phyloP scores from a whole-genome alignment of 768 basidiomycete genomes.

The Boletales sp. region DNA sequence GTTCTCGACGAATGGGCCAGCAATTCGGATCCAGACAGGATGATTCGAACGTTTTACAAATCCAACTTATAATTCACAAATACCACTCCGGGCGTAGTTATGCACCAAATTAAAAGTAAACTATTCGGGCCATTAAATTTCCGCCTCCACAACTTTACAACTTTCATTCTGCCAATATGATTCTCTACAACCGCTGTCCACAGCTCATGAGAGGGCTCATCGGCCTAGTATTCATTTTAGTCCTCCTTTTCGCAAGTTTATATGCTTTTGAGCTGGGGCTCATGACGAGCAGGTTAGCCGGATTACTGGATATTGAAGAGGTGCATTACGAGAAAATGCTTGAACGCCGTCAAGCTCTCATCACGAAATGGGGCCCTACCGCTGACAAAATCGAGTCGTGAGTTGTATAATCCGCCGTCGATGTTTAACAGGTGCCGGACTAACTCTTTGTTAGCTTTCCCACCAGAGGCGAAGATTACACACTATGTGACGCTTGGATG shows the following conservation, averaged over 20 bases:
- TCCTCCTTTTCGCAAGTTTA: conserved; percentile 27
- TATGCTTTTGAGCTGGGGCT: conserved; percentile 1
- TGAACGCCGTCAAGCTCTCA: conserved; percentile 40
- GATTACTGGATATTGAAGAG: conserved; percentile 20
- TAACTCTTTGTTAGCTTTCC: conserved; percentile 20
- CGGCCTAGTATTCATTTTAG: conserved; percentile 21
- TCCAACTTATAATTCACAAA: too few relatives aligned
- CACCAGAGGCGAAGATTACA: conserved; percentile 31
- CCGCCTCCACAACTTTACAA: too few relatives aligned
- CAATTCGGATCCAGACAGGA: too few relatives aligned
- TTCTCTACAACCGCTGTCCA: conserved; percentile 28
- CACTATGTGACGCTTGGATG: conserved; percentile 20
- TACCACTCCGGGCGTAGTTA: too few relatives aligned
- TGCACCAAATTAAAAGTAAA: too few relatives aligned
- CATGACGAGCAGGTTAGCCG: not conserved
- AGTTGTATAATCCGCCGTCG: not conserved
- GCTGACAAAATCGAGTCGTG: conserved; percentile 41
- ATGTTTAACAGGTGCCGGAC: not conserved
- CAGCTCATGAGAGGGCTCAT: conserved; percentile 29
- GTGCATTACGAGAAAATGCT: conserved; percentile 40
- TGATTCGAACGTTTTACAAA: too few relatives aligned
- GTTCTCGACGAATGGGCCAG: too few relatives aligned
- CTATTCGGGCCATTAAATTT: too few relatives aligned
- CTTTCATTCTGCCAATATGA: conserved; percentile 8
- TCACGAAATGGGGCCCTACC: conserved; percentile 54